Conservation (phyloP, 768 basidiomycete species). For the Chalciporus chontae region DNA sequence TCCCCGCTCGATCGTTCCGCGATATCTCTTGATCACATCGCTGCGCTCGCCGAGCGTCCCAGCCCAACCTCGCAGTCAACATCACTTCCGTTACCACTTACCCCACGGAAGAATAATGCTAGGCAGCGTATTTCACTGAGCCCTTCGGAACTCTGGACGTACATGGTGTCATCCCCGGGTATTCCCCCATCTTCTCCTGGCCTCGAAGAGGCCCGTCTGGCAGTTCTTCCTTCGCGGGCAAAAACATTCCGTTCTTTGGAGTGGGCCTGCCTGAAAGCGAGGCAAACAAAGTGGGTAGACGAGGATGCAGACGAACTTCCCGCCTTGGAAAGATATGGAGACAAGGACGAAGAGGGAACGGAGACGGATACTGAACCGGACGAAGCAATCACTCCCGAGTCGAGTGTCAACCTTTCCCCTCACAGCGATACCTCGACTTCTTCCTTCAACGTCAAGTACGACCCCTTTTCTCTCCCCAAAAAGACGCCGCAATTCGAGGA, state of each 20-base stretch:
- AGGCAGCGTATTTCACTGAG: slow-evolving; percentile 6
- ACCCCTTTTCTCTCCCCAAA: slow-evolving; percentile 1
- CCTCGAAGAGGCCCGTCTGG: slow-evolving; percentile 25
- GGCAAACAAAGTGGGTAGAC: slow-evolving; percentile 28
- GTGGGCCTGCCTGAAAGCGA: slow-evolving; percentile 64
- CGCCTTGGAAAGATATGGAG: slow-evolving; percentile 3
- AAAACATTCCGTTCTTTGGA: slow-evolving; percentile 58
- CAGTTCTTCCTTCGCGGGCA: slow-evolving; percentile 26
- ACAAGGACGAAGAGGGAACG: slow-evolving; percentile 8
- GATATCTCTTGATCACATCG: slow-evolving; percentile 31
- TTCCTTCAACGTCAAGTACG: neutral
- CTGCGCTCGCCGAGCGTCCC: slow-evolving; percentile 29
- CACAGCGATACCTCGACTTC: neutral
- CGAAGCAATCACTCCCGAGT: slow-evolving; percentile 16
- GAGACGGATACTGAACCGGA: slow-evolving; percentile 14
- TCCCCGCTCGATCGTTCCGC: slow-evolving; percentile 21
- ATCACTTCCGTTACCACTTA: slow-evolving; percentile 17
- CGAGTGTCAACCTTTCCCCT: slow-evolving; percentile 8
- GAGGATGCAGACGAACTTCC: slow-evolving; percentile 17
- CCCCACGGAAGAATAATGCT: slow-evolving; percentile 24
- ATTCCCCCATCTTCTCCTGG: slow-evolving; percentile 18
- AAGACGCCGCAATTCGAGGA: slow-evolving; percentile 26
- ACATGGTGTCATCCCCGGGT: slow-evolving; percentile 29
- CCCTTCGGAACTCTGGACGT: slow-evolving; percentile 26
- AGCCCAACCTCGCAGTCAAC: slow-evolving; percentile 10